phyloP scores from a whole-genome alignment of 106 monocot species.

The Acanthochlamys bracteata region DNA sequence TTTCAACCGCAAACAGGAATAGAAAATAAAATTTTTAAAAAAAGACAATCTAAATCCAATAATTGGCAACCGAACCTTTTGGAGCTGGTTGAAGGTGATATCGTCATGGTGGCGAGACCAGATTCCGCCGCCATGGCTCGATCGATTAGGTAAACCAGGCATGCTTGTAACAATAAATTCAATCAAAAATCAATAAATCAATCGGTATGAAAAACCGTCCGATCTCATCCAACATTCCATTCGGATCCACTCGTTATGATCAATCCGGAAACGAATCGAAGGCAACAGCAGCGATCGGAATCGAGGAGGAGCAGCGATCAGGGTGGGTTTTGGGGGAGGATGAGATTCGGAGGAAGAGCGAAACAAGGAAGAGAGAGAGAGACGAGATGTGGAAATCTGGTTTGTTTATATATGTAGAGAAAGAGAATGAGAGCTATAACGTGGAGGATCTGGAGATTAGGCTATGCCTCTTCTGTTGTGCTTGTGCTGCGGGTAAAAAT shows the following conservation, averaged over 20 bases:
- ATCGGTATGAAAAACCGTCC: neutral
- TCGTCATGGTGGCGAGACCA: slow-evolving; percentile 70
- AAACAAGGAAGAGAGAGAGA: neutral
- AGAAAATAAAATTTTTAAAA: too few species aligned
- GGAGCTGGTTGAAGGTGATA: slow-evolving; percentile 71
- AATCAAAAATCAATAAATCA: neutral
- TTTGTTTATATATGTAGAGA: neutral
- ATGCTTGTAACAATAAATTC: slow-evolving; percentile 4
- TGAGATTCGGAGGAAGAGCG: slow-evolving; percentile 1
- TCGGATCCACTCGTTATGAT: neutral
- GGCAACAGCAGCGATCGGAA: neutral
- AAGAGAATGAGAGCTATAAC: neutral
- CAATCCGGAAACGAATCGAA: neutral
- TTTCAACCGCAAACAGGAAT: too few species aligned
- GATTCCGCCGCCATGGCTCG: slow-evolving; percentile 22
- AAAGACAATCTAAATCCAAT: too few species aligned
- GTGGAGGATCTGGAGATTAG: neutral
- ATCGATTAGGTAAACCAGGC: neutral
- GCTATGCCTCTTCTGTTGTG: neutral
- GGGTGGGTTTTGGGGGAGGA: neutral
- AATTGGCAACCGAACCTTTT: slow-evolving; percentile 44
- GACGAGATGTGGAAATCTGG: neutral
- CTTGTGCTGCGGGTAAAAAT: too few species aligned
- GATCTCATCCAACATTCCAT: slow-evolving; percentile 15
- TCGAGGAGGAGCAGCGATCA: too few species aligned